Conservation (phyloP, 768 basidiomycete species). For the Omphalotus guepiniiformis region DNA sequence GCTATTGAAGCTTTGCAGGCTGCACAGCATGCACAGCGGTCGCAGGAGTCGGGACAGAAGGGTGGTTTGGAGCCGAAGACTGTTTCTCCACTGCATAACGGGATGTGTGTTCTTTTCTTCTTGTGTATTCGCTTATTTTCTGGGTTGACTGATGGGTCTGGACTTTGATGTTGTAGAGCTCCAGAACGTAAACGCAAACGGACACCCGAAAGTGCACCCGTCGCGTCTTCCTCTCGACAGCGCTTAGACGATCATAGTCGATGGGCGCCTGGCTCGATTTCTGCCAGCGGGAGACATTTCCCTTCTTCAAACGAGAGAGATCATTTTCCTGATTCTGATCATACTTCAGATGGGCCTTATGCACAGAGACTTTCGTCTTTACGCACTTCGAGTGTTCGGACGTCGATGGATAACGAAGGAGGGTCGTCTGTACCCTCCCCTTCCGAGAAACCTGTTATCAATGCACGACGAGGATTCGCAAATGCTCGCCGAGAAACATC, state of each 20-base stretch:
- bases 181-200: slow-evolving; percentile 9
- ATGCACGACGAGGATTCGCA: background rate
- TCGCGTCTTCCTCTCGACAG: slow-evolving; percentile 4
- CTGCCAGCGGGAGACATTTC: background rate
- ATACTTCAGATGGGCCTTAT: background rate
- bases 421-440: background rate
- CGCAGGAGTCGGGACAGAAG: background rate
- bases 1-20: slow-evolving; percentile 16
- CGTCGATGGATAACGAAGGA: slow-evolving; percentile 6
- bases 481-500: background rate
- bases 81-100: background rate
- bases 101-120: too few relatives aligned
- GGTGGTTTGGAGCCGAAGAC: background rate
- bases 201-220: background rate
- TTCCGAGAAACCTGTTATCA: background rate
- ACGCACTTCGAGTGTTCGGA: slow-evolving; percentile 10
- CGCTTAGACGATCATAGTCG: slow-evolving; percentile 4
- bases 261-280: slow-evolving; percentile 3
- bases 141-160: background rate
- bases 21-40: slow-evolving; percentile 7
- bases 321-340: background rate
- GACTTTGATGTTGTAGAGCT: background rate
- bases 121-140: too few relatives aligned
- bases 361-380: slow-evolving; percentile 2
- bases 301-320: background rate